Base-by-base conservation (phyloP, 1,284 basidiomycete species). In the Ceraceosorus guamensis region DNA sequence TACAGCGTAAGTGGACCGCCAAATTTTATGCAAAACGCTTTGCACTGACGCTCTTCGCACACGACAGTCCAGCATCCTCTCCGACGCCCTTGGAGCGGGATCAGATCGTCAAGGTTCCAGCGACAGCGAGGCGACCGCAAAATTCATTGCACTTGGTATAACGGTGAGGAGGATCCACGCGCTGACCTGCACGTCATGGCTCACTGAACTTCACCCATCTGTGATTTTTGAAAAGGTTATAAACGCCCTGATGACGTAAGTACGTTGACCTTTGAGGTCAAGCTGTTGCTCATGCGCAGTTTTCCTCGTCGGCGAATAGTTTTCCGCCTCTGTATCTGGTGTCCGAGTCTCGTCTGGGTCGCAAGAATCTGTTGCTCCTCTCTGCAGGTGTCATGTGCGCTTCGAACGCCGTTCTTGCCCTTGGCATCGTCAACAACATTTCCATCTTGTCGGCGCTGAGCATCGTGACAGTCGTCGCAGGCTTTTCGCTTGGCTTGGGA, bases 401-500 rank as follows among this genome's bases (percentile, higher is more conserved):
- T 1, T 88, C 86, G 3, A 83, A 88, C 35, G 61, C 85, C 1
- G 77, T 83, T 18, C 82, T 92, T 5, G 89, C 87, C 1, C 79
- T 84, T 53, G 87, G 87, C 0, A 79, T 95, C 56, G 80, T 91
- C 71, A 79, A 79, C 4, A 82, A 82, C 39, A 77, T 81, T 56
- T 81, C 82, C 11, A 60, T 57, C 2, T 70, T 91, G 7, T 84
- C 87, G 6, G 90, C 87, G 53, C 71, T 88, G 30, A 83, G 87
- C 4, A 89, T 95, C 63, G 77, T 90, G 48, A 80, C 83, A 1
- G 92, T 95, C 73, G 86, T 95, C 37, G 89, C 86, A 85, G 87
- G 87, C 0, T 96, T 93, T 74, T 87, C 89, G 0, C 79, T 88
- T 41, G 91, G 91, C 1, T 80, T 95, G n/a, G 91, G 91, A 0